phyloP scores from a whole-genome alignment of 1,139 yeast species.

The Pichia sp. region DNA sequence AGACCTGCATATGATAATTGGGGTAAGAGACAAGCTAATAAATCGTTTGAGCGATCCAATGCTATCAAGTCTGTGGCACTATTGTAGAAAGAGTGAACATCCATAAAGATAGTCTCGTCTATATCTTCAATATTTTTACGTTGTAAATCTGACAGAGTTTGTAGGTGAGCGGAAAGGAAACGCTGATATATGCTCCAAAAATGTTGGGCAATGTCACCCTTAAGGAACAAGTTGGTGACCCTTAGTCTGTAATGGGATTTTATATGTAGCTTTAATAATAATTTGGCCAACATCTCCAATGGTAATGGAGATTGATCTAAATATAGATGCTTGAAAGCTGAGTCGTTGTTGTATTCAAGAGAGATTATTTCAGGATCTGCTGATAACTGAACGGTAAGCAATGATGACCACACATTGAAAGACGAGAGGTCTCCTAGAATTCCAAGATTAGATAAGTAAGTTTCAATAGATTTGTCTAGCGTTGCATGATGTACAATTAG shows the following conservation, averaged over 20 bases:
- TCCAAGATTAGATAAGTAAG: constrained; percentile 29
- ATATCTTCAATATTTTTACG: constrained; percentile 26
- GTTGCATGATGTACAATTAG: constrained; percentile 10
- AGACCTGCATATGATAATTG: constrained; percentile 83
- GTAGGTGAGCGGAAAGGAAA: constrained; percentile 25
- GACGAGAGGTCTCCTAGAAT: constrained; percentile 34
- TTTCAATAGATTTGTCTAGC: constrained; percentile 25
- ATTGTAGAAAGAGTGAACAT: constrained; percentile 29
- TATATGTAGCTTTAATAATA: constrained; percentile 20
- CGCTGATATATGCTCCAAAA: constrained; percentile 32
- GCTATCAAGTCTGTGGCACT: constrained; percentile 54
- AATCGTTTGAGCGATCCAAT: constrained; percentile 71
- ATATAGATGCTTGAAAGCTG: constrained; percentile 21
- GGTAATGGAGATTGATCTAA: constrained; percentile 23
- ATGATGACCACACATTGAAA: constrained; percentile 22
- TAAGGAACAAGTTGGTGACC: constrained; percentile 35
- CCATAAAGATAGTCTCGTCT: constrained; percentile 28
- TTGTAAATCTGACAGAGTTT: constrained; percentile 23
- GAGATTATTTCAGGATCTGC: no score
- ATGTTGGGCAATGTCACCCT: constrained; percentile 38
- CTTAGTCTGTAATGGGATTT: constrained; percentile 31
- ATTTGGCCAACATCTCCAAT: constrained; percentile 33
- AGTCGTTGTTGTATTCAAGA: no score
- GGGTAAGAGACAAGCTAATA: constrained; percentile 59
- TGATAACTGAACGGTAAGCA: no score